These are phyloP conservation scores for Galerina sulciceps DNA, from an alignment of 768 basidiomycete genomes.

Conservation along the genomic window DNA sequence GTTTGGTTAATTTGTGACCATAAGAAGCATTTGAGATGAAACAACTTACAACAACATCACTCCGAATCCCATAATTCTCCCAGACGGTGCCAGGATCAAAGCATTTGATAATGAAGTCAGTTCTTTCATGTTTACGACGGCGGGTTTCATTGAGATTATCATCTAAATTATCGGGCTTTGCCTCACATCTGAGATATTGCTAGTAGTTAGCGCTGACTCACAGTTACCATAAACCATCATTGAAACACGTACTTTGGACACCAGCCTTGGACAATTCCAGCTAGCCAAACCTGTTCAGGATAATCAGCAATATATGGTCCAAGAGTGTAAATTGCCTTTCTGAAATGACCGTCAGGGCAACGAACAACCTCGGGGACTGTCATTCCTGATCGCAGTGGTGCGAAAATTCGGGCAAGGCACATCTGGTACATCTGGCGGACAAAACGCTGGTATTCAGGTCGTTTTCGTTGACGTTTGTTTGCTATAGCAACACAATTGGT, in stretches of 20 bases:
- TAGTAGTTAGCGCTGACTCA: neutral
- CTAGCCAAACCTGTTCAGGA: conserved; percentile 37
- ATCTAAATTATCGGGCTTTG: conserved; percentile 20
- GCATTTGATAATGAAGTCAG: conserved; percentile 25
- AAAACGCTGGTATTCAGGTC: conserved; percentile 23
- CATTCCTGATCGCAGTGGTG: conserved; percentile 22
- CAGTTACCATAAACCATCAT: neutral
- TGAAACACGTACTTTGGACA: conserved; percentile 23
- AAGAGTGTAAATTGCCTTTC: conserved; percentile 29
- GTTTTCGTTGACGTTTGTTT: conserved; percentile 15
- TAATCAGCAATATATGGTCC: conserved; percentile 43
- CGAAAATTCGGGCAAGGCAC: conserved; percentile 22
- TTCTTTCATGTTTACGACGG: conserved; percentile 24
- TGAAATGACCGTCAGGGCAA: conserved; percentile 38
- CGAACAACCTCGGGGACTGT: conserved; percentile 20
- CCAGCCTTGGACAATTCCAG: conserved; percentile 30
- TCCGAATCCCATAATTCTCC: conserved; percentile 35
- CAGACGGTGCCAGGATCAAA: conserved; percentile 32
- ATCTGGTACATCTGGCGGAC: conserved; percentile 29
- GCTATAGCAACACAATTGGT: conserved; percentile 20
- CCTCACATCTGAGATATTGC: conserved; percentile 24
- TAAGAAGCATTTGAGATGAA: neutral
- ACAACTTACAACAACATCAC: conserved; percentile 4
- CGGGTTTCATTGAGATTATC: neutral
- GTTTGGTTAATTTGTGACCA: neutral